Percentiles rank a stretch among this genome's conserved stretches.
Conservation (phyloP, 2,329 filamentous ascomycete species). For the Aspergillus sergii region DNA sequence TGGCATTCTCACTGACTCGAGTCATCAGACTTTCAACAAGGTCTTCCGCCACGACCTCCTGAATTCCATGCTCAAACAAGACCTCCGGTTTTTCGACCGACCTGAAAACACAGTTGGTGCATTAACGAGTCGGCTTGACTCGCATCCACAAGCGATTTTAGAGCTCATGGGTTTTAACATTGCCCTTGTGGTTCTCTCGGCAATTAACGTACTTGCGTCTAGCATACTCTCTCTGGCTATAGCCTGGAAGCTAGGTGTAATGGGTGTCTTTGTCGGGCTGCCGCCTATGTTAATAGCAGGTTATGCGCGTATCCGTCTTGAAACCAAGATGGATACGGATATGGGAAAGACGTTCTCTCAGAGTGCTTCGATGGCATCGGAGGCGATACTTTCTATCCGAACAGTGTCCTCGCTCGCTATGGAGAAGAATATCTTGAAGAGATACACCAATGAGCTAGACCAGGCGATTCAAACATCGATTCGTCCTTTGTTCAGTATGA, state of each 20-base stretch:
- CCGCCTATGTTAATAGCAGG: constrained; percentile 51
- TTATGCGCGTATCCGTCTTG: constrained; percentile 52
- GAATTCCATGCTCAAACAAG: constrained; percentile 30
- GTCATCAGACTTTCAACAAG: not conserved
- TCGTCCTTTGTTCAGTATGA: constrained; percentile 25
- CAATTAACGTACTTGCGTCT: constrained; percentile 51
- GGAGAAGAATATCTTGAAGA: constrained; percentile 41
- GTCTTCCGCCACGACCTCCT: not conserved
- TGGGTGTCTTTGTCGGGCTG: constrained; percentile 51
- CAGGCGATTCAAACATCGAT: constrained; percentile 26
- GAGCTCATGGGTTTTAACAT: constrained; percentile 56
- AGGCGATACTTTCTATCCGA: constrained; percentile 51
- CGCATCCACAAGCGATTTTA: constrained; percentile 39
- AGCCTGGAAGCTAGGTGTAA: constrained; percentile 56
- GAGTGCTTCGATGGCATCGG: constrained; percentile 46
- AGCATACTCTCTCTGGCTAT: constrained; percentile 50
- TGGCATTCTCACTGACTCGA: not conserved
- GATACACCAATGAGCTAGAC: constrained; percentile 25
- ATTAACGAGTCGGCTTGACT: constrained; percentile 29
- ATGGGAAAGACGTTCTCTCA: constrained; percentile 40
- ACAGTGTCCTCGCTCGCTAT: constrained; percentile 53
- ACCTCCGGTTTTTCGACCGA: constrained; percentile 36
- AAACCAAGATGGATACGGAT: constrained; percentile 31
- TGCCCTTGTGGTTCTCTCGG: constrained; percentile 50
- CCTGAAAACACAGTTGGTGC: constrained; percentile 34